Evolutionary conservation across 495 filamentous ascomycete genomes (phyloP).

Genomic region (Neurospora sp.): DNA sequence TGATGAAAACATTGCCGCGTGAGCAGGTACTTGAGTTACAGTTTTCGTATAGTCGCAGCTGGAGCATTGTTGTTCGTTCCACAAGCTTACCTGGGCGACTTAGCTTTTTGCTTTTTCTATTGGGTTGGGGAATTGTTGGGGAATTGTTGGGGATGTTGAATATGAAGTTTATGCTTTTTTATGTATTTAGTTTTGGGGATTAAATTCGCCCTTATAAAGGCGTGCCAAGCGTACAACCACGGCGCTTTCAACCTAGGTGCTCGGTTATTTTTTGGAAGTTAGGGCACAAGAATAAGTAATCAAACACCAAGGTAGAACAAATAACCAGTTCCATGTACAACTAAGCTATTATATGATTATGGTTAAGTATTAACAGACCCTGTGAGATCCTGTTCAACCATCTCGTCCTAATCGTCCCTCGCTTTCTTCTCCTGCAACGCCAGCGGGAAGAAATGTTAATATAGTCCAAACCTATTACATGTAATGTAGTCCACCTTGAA

Average conservation of each 20-base stretch:
- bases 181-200: background rate
- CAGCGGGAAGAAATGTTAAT: background rate
- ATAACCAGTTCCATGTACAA: background rate
- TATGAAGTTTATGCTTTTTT: background rate
- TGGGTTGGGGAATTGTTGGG: background rate
- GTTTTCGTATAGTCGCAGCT: background rate
- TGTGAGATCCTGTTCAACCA: background rate
- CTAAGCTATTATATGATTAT: background rate
- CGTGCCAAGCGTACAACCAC: background rate
- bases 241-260: background rate
- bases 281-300: background rate
- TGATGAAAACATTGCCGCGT: background rate
- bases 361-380: background rate
- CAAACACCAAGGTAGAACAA: background rate
- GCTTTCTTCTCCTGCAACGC: background rate
- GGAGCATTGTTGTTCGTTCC: background rate
- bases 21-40: background rate
- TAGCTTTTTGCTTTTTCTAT: background rate
- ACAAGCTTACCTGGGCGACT: background rate
- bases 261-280: background rate
- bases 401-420: background rate
- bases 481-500: background rate
- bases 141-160: no score
- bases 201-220: background rate
- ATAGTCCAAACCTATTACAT: background rate